These are phyloP conservation scores for Citrullus mucosospermus DNA, from an alignment of 306 rosid species.

Conservation along the genomic window DNA sequence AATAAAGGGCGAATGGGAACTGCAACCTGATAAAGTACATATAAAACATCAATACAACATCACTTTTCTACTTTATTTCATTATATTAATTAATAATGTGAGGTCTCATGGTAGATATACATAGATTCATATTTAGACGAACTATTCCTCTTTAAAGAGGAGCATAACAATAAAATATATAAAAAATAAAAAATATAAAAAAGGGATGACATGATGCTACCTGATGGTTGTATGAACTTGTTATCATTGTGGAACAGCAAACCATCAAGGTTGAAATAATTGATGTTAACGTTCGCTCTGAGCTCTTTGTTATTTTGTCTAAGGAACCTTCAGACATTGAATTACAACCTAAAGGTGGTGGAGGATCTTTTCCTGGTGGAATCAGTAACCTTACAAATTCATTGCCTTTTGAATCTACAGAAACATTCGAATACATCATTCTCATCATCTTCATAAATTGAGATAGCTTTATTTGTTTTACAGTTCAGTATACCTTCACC, in stretches of 20 bases:
- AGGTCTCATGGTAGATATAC: background rate
- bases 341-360: slow-evolving; percentile 50
- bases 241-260: slow-evolving; percentile 61
- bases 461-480: background rate
- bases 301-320: slow-evolving; percentile 23
- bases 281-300: slow-evolving; percentile 30
- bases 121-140: background rate
- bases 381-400: slow-evolving; percentile 38
- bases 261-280: slow-evolving; percentile 45
- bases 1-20: slow-evolving; percentile 51
- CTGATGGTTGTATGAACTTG: slow-evolving; percentile 65
- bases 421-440: slow-evolving; percentile 10
- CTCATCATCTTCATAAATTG: slow-evolving; percentile 1
- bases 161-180: background rate
- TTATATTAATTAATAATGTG: background rate
- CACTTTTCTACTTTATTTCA: slow-evolving; percentile 2
- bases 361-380: slow-evolving; percentile 49
- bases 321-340: slow-evolving; percentile 23
- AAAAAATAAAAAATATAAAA: background rate
- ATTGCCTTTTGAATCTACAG: slow-evolving; percentile 34
- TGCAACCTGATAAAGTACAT: slow-evolving; percentile 36
- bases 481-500: slow-evolving; percentile 55
- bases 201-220: slow-evolving; percentile 20
- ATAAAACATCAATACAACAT: background rate
- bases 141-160: background rate